Conservation (phyloP, 495 filamentous ascomycete species). For the Sabuloglossum arenarium region DNA sequence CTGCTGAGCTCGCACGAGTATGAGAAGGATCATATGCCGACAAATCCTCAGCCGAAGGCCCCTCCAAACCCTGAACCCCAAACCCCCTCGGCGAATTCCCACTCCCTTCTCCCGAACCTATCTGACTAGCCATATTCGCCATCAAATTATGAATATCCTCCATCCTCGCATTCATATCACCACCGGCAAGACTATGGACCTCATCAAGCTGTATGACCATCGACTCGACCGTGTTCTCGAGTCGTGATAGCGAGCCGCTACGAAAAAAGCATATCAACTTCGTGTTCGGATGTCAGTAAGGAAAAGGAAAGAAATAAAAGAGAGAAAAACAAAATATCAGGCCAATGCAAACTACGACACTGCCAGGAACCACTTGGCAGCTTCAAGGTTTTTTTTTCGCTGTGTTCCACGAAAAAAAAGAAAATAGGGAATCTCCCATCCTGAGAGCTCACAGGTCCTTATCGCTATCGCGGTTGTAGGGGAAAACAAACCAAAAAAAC, state of each 20-base stretch:
- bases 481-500: background rate
- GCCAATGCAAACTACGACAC: background rate
- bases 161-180: slow-evolving; percentile 14
- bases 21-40: background rate
- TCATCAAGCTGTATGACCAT: slow-evolving; percentile 17
- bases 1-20: background rate
- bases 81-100: background rate
- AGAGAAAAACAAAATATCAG: background rate
- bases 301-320: background rate
- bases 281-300: background rate
- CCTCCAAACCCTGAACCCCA: background rate
- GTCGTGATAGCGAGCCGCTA: slow-evolving; percentile 15
- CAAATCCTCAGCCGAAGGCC: background rate
- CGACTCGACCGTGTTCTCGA: slow-evolving; percentile 15
- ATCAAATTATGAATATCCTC: slow-evolving; percentile 17
- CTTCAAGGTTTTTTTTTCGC: background rate
- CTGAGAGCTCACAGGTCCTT: background rate
- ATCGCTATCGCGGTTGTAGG: background rate
- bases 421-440: background rate
- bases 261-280: background rate
- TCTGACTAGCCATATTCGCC: slow-evolving; percentile 10
- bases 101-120: slow-evolving; percentile 1
- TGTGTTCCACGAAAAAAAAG: background rate
- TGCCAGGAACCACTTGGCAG: background rate
- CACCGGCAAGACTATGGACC: slow-evolving; percentile 13